phyloP scores from a whole-genome alignment of 2,329 filamentous ascomycete genomes.

The Cyclaneusma minus region DNA sequence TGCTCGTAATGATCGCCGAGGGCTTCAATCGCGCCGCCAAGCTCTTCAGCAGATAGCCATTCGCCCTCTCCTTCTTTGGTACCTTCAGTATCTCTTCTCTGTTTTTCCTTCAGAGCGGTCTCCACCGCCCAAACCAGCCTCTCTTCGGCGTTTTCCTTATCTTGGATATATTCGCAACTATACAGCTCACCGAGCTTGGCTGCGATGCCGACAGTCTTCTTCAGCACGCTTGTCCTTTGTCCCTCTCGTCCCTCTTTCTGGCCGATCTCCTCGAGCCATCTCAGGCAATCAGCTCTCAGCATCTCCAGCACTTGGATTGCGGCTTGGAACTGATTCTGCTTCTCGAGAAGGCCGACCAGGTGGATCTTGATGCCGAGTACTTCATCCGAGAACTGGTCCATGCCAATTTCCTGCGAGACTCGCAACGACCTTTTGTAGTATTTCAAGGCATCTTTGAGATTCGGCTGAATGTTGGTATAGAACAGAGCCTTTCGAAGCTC shows the following conservation, averaged over 20 bases:
- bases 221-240: slow-evolving; percentile 49
- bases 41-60: slow-evolving; percentile 56
- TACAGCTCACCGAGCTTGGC: slow-evolving; percentile 81
- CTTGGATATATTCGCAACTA: slow-evolving; percentile 56
- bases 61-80: slow-evolving; percentile 53
- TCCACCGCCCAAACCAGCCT: slow-evolving; percentile 70
- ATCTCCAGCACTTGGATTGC: slow-evolving; percentile 66
- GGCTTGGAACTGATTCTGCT: slow-evolving; percentile 51
- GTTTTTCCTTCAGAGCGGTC: slow-evolving; percentile 58
- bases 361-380: slow-evolving; percentile 80
- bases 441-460: slow-evolving; percentile 63
- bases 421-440: slow-evolving; percentile 71
- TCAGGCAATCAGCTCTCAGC: slow-evolving; percentile 53
- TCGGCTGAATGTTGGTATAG: slow-evolving; percentile 63
- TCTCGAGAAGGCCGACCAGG: slow-evolving; percentile 65
- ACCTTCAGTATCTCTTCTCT: slow-evolving; percentile 38
- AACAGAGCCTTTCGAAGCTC: slow-evolving; percentile 74
- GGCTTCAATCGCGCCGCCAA: slow-evolving; percentile 62
- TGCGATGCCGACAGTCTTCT: slow-evolving; percentile 58
- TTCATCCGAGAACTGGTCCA: slow-evolving; percentile 86
- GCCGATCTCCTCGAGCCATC: slow-evolving; percentile 42
- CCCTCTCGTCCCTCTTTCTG: slow-evolving; percentile 35
- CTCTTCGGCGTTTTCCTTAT: slow-evolving; percentile 60
- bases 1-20: slow-evolving; percentile 57
- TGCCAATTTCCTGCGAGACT: slow-evolving; percentile 52